phyloP scores from a whole-genome alignment of 768 basidiomycete genomes.

The Podaxis sp. region DNA sequence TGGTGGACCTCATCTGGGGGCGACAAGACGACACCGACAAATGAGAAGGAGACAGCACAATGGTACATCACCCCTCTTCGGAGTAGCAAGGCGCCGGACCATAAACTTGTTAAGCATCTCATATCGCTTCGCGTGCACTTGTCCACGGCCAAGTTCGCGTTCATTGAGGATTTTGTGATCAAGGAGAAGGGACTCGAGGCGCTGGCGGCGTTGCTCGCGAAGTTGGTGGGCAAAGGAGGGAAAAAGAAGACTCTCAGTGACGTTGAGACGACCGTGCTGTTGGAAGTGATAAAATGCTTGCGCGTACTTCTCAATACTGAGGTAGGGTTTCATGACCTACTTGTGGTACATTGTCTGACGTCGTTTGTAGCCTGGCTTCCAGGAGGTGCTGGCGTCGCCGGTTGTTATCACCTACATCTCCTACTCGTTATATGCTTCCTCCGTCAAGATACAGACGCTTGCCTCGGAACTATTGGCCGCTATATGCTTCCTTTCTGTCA shows the following conservation, averaged over 20 bases:
- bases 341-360: constrained; percentile 12
- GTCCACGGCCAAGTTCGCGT: constrained; percentile 76
- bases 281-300: constrained; percentile 79
- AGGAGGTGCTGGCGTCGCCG: constrained; percentile 59
- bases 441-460: constrained; percentile 67
- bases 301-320: constrained; percentile 84
- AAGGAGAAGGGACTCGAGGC: constrained; percentile 63
- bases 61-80: constrained; percentile 67
- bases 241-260: constrained; percentile 62
- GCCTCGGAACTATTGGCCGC: constrained; percentile 81
- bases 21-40: constrained; percentile 34
- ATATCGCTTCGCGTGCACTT: constrained; percentile 83
- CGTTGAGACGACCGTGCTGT: constrained; percentile 61
- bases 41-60: constrained; percentile 47
- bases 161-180: constrained; percentile 78
- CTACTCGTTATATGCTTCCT: constrained; percentile 65
- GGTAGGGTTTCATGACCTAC: constrained; percentile 42
- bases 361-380: constrained; percentile 63
- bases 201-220: constrained; percentile 56
- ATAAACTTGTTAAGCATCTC: constrained; percentile 71
- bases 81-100: constrained; percentile 50
- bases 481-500: constrained; percentile 70
- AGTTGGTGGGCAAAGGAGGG: constrained; percentile 66
- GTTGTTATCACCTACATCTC: constrained; percentile 71
- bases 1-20: constrained; percentile 78